Base-by-base conservation (phyloP, 768 basidiomycete genomes). In the Tricholoma sp. region DNA sequence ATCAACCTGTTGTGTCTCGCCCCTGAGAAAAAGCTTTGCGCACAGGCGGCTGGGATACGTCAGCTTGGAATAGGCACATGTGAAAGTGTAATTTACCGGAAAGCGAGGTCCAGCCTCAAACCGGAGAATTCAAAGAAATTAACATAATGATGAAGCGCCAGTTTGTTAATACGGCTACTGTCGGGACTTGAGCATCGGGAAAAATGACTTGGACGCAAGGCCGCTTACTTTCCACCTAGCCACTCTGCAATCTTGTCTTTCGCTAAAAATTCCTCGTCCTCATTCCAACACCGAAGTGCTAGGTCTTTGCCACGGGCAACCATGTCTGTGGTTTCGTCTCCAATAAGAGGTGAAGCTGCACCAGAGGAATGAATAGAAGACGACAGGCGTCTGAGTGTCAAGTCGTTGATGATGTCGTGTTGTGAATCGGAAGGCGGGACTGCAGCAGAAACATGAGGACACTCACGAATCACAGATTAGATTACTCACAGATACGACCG, bases 1-100 rank as follows among this genome's bases (percentile, higher is more conserved):
- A 69, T 98, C 97, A 42, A 99, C 89, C 73, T 98, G 95, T 66
- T 99, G 97, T 0, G 96, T 96, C 70, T 99, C 97, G 1, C 86
- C 97, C 70, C 94, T 95, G 57, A 99, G 80, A 68, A 82, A 98
- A 2, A 99, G 80, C 68, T 96, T 97, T 11, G 86, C 86, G 67
- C 95, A 98, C 10, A 99, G 74, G 20, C 86, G 86, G 59, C 95
- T 94, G 62, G 8, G 42, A 49, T 29, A 20, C 17, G 24, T 61
- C 18, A 56, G 47, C 13, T 17, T 12, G 17, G 33, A 48, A 10
- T 44, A 29, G 34, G 24, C 4, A 29, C 9, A n/a, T 18, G 5
- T 7, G 34, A 45, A 49, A 36, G 15, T 17, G 57, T 24, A 62
- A 28, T 76, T 28, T 45, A 91, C 93, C 95, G 80, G 70, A 99